Conservation (phyloP, 1,284 basidiomycete genomes). For the Trametes versicolor region DNA sequence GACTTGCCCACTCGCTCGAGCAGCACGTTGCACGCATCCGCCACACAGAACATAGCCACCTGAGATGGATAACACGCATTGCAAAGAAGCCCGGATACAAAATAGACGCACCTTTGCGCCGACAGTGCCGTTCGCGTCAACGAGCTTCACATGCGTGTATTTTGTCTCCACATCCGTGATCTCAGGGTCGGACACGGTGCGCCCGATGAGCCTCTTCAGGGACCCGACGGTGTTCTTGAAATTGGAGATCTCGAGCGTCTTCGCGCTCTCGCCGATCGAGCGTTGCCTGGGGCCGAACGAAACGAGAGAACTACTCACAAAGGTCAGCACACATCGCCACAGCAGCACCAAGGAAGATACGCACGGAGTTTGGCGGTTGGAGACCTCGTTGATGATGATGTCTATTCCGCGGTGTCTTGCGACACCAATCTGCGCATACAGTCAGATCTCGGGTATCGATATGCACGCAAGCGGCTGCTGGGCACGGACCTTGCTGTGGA, state of each 20-base stretch:
- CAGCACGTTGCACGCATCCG: too few relatives aligned
- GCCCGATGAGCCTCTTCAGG: constrained; percentile 88
- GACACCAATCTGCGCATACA: constrained; percentile 80
- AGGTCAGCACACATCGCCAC: constrained; percentile 16
- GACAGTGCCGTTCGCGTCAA: constrained; percentile 84
- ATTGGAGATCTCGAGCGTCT: constrained; percentile 97
- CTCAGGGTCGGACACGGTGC: constrained; percentile 81
- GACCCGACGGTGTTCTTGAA: constrained; percentile 95
- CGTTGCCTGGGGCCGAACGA: constrained; percentile 92
- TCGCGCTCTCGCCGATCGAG: constrained; percentile 90
- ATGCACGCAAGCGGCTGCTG: constrained; percentile 7
- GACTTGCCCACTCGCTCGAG: too few relatives aligned
- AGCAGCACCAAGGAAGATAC: constrained; percentile 41
- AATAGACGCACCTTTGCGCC: constrained; percentile 77
- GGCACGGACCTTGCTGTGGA: constrained; percentile 79
- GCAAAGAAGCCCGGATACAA: constrained; percentile 9
- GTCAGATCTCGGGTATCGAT: constrained; percentile 26
- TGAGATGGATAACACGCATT: too few relatives aligned
- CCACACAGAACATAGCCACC: too few relatives aligned
- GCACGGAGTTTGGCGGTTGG: constrained; percentile 93
- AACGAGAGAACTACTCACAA: constrained; percentile 78
- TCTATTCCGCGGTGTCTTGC: constrained; percentile 94
- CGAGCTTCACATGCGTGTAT: constrained; percentile 86
- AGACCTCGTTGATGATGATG: constrained; percentile 96
- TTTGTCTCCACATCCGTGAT: constrained; percentile 86